Conservation (phyloP, 129 eudicot genomes). For the Oenanthe sinensis region DNA sequence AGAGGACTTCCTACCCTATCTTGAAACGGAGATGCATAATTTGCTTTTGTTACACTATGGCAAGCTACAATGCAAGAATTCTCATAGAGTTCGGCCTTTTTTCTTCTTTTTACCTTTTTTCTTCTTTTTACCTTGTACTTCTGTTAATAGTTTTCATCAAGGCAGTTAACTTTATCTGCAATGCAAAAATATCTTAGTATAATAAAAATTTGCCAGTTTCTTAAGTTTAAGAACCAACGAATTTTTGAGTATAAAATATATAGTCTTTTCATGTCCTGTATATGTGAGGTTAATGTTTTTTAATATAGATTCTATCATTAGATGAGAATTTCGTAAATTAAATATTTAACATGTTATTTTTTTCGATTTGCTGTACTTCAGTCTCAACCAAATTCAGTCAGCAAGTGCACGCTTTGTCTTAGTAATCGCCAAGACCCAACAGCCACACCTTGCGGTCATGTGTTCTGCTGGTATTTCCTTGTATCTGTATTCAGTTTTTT, state of each 20-base stretch:
- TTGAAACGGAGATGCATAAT: not conserved
- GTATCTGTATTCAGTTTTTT: not conserved
- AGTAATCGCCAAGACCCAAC: slow-evolving; percentile 93
- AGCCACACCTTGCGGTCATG: slow-evolving; percentile 98
- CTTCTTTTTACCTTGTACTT: not conserved
- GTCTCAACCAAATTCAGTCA: slow-evolving; percentile 51
- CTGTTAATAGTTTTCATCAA: too few species aligned
- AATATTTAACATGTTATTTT: not conserved
- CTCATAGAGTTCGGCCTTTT: not conserved
- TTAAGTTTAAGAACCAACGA: not conserved
- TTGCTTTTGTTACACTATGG: not conserved
- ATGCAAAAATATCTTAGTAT: too few species aligned
- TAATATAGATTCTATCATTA: not conserved
- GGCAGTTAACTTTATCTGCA: not conserved
- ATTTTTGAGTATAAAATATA: not conserved
- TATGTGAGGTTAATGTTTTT: not conserved
- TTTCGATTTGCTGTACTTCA: slow-evolving; percentile 17
- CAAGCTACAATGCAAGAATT: not conserved
- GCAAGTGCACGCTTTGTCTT: slow-evolving; percentile 97
- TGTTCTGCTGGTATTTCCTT: slow-evolving; percentile 76
- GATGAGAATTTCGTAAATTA: not conserved
- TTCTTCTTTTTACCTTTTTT: too few species aligned
- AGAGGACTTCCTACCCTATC: not conserved
- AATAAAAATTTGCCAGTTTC: not conserved
- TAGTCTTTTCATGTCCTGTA: not conserved